Evolutionary conservation across 139 green algal species (phyloP).

Genomic region (Chlamydomonas sphaeroides): DNA sequence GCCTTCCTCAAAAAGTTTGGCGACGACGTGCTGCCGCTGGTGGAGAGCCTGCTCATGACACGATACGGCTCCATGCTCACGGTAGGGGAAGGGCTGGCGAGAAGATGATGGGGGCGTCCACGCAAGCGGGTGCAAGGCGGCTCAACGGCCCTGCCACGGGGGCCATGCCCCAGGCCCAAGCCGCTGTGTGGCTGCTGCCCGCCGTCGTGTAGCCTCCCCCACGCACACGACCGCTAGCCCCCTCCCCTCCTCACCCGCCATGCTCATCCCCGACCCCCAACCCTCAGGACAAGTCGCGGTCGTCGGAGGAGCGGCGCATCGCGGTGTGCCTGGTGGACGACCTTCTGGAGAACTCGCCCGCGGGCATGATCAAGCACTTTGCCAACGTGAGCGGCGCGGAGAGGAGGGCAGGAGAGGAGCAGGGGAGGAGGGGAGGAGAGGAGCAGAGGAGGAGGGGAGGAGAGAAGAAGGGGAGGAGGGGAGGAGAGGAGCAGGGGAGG

Average conservation of each 20-base stretch:
- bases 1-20: constrained; percentile 82
- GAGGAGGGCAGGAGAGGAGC: background rate
- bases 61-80: constrained; percentile 37
- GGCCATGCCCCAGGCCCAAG: no score
- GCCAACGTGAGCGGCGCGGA: constrained; percentile 25
- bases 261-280: background rate
- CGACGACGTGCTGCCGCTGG: constrained; percentile 81
- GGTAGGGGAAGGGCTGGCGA: background rate
- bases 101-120: background rate
- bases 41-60: constrained; percentile 83
- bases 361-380: constrained; percentile 76
- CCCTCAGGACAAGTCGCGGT: constrained; percentile 40
- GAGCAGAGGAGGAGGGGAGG: no score
- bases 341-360: constrained; percentile 86
- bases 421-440: no score
- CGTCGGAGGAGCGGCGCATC: constrained; percentile 84
- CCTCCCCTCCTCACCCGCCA: background rate
- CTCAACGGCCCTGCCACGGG: no score
- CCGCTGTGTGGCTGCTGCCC: no score
- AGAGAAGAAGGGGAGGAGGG: no score
- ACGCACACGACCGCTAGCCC: background rate
- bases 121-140: no score
- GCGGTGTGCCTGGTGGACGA: constrained; percentile 95
- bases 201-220: no score
- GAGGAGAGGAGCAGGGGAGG: no score